These are phyloP conservation scores for Neofusicoccum cordaticola DNA, from an alignment of 2,329 filamentous ascomycete genomes.

Conservation along the genomic window DNA sequence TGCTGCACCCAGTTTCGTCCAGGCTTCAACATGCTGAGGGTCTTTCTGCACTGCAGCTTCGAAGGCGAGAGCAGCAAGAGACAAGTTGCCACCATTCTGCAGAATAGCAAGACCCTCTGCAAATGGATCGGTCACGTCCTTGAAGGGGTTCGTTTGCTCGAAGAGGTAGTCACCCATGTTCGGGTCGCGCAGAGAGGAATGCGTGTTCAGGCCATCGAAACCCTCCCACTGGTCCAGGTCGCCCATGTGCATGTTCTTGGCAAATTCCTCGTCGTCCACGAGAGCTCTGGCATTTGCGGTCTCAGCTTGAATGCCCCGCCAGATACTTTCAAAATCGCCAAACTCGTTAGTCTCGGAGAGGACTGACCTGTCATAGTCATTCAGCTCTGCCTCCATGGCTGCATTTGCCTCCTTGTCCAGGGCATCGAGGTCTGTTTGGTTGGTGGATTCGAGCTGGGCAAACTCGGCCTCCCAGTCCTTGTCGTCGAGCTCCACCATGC, in stretches of 20 bases:
- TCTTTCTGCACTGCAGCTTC: slow-evolving; percentile 93
- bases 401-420: slow-evolving; percentile 64
- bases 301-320: slow-evolving; percentile 78
- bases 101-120: slow-evolving; percentile 92
- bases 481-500: slow-evolving; percentile 88
- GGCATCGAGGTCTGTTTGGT: slow-evolving; percentile 50
- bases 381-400: slow-evolving; percentile 80
- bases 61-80: slow-evolving; percentile 87
- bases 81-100: slow-evolving; percentile 89
- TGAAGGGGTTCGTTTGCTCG: slow-evolving; percentile 89
- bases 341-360: slow-evolving; percentile 71
- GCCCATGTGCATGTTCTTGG: slow-evolving; percentile 61
- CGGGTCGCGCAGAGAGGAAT: slow-evolving; percentile 68
- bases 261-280: slow-evolving; percentile 63
- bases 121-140: slow-evolving; percentile 77
- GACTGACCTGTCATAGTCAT: slow-evolving; percentile 84
- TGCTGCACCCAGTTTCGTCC: slow-evolving; percentile 85
- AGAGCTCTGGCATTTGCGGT: slow-evolving; percentile 67
- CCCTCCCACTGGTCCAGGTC: slow-evolving; percentile 78
- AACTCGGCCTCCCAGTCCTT: slow-evolving; percentile 96
- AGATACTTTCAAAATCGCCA: slow-evolving; percentile 87
- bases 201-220: slow-evolving; percentile 68
- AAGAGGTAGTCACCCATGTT: slow-evolving; percentile 88
- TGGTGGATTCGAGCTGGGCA: slow-evolving; percentile 74
- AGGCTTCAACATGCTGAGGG: slow-evolving; percentile 82